A percentile compares a stretch with the other conserved stretches of the same genome.
Evolutionary conservation across 805 yeast species (phyloP).

Genomic region (Naumovozyma castellii): DNA sequence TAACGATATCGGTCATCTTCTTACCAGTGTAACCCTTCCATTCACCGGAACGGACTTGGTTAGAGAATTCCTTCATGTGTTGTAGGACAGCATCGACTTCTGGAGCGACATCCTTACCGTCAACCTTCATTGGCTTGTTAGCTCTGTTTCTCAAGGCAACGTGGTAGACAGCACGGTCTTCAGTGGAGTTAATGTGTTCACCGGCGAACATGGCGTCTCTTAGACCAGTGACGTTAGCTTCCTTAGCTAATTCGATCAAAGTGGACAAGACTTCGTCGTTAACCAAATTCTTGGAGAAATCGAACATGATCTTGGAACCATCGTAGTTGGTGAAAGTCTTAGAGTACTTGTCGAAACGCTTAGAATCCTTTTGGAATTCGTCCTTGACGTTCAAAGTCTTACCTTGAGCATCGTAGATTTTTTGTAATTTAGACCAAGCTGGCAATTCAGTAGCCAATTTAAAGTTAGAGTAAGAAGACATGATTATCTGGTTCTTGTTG

Average conservation of each 20-base stretch:
- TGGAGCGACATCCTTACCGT: slow-evolving; percentile 80
- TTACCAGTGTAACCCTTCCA: slow-evolving; percentile 98
- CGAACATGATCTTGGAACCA: slow-evolving; percentile 82
- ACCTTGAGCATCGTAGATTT: slow-evolving; percentile 59
- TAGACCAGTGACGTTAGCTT: slow-evolving; percentile 77
- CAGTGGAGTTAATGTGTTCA: slow-evolving; percentile 89
- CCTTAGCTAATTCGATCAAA: slow-evolving; percentile 74
- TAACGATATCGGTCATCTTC: slow-evolving; percentile 85
- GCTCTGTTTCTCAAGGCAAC: slow-evolving; percentile 93
- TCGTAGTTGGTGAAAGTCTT: slow-evolving; percentile 76
- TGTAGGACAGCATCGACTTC: slow-evolving; percentile 86
- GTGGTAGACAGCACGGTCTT: slow-evolving; percentile 94
- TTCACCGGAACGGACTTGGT: slow-evolving; percentile 78
- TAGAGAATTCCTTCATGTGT: slow-evolving; percentile 95
- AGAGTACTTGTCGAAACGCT: slow-evolving; percentile 68
- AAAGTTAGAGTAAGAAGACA: slow-evolving; percentile 37
- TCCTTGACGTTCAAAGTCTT: slow-evolving; percentile 63
- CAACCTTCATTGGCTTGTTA: slow-evolving; percentile 74
- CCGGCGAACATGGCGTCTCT: slow-evolving; percentile 91
- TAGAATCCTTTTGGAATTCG: slow-evolving; percentile 65
- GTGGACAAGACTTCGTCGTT: slow-evolving; percentile 68
- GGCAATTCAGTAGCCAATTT: slow-evolving; percentile 63
- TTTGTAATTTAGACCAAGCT: slow-evolving; percentile 74
- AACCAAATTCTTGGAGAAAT: slow-evolving; percentile 88
- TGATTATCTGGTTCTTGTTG: slow-evolving; percentile 1